A percentile compares a stretch with the other conserved stretches of the same genome.
phyloP scores from a whole-genome alignment of 306 rosid species.

The Macrotyloma uniflorum region DNA sequence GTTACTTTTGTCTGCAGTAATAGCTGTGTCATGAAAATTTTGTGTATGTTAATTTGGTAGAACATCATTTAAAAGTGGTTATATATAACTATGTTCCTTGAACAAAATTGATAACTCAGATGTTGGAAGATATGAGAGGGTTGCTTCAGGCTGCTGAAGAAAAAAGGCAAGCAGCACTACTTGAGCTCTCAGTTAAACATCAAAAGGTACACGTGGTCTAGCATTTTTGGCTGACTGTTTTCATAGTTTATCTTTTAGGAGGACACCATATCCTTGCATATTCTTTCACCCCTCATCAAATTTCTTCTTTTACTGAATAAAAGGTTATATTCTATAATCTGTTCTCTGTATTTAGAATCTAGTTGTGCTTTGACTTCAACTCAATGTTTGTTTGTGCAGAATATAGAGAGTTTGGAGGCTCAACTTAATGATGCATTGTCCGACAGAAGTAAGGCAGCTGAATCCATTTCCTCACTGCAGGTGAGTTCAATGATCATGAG shows the following conservation, averaged over 20 bases:
- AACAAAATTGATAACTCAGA: slow-evolving; percentile 52
- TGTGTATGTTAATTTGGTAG: slow-evolving; percentile 15
- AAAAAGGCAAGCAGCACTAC: slow-evolving; percentile 80
- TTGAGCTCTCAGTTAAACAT: slow-evolving; percentile 90
- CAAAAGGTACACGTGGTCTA: slow-evolving; percentile 66
- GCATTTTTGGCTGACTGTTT: slow-evolving; percentile 21
- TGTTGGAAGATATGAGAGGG: slow-evolving; percentile 83
- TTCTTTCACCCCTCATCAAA: background rate
- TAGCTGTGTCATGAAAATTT: slow-evolving; percentile 1
- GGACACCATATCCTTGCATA: background rate
- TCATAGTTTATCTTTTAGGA: slow-evolving; percentile 29
- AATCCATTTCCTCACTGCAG: slow-evolving; percentile 89
- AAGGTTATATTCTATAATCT: slow-evolving; percentile 16
- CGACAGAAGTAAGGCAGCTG: slow-evolving; percentile 86
- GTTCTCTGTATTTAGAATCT: slow-evolving; percentile 18
- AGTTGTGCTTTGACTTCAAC: slow-evolving; percentile 27
- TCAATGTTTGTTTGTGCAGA: slow-evolving; percentile 57
- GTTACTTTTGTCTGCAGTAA: slow-evolving; percentile 7
- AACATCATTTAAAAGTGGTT: background rate
- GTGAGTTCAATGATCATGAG: slow-evolving; percentile 49
- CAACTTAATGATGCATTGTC: slow-evolving; percentile 93
- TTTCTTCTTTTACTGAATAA: slow-evolving; percentile 19
- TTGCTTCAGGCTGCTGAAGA: slow-evolving; percentile 89
- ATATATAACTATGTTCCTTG: slow-evolving; percentile 32
- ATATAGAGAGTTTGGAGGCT: slow-evolving; percentile 85